These are phyloP conservation scores for Colletotrichum zoysiae DNA, from an alignment of 2,329 filamentous ascomycete species.

Conservation along the genomic window DNA sequence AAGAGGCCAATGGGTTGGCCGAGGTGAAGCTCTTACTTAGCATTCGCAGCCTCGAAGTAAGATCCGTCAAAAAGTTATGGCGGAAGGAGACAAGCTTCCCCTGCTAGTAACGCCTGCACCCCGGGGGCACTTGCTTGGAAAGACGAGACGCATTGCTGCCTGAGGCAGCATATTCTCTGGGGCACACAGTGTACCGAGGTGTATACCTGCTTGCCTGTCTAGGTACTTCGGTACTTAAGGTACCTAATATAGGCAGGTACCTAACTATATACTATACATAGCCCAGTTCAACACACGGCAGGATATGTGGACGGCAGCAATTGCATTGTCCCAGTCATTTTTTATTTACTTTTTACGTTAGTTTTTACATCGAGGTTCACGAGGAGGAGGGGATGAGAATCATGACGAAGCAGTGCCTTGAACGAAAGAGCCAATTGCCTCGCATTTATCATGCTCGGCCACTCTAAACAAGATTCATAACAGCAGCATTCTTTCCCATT, in stretches of 20 bases:
- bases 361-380: not conserved
- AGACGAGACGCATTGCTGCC: conserved; percentile 27
- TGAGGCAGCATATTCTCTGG: conserved; percentile 32
- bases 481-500: conserved; percentile 37
- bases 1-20: conserved; percentile 2
- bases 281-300: not conserved
- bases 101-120: conserved; percentile 30
- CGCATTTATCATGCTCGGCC: conserved; percentile 24
- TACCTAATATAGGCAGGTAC: not conserved
- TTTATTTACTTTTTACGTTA: no score
- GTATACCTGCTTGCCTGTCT: not conserved
- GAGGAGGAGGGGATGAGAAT: not conserved
- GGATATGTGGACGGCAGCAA: not conserved
- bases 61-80: conserved; percentile 38
- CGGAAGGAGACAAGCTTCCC: conserved; percentile 36
- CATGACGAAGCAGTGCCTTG: not conserved
- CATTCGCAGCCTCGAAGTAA: conserved; percentile 25
- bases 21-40: not conserved
- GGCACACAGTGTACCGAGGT: not conserved
- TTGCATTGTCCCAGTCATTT: not conserved
- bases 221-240: not conserved
- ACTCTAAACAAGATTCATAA: conserved; percentile 31
- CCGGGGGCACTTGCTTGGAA: conserved; percentile 1
- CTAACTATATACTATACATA: not conserved
- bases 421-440: conserved; percentile 2